Base-by-base conservation (phyloP, 2,329 filamentous ascomycete genomes). In the Pyricularia grisea region DNA sequence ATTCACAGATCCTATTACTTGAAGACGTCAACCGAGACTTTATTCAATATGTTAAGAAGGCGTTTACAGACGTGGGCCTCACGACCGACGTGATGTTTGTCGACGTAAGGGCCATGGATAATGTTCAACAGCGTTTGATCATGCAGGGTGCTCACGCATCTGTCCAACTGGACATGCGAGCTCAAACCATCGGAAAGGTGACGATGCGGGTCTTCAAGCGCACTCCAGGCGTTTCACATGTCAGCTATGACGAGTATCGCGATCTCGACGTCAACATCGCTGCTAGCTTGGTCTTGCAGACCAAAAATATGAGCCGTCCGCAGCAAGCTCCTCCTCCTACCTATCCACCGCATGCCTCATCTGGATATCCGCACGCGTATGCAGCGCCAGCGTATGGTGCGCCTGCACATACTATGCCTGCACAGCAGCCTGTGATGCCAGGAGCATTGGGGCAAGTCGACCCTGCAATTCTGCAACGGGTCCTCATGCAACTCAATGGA, bases 71-170 rank as follows among this genome's bases (percentile, higher is more conserved):
- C 42, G 88, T 90, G 68, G 88, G 89, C 2, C 82, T 98, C 55
- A 90, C 87, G 70, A 89, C 90, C 17, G 91, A 96, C 74, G 89
- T 93, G 25, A 89, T 97, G 79, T 90, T 91, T 73, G 82, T 97
- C 65, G 90, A 89, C 69, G 89, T 92, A 33, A 88, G 91, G 23
- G 70, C 65, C 27, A 87, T 96, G 65, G 87, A 90, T 50, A 87
- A 90, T 5, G 89, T 97, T n/a, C 87, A 97, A 68, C 89, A 92
- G 73, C 86, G 92, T 68, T 93, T 97, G 76, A 92, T 96, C 55
- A 81, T 94, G 12, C 94, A 98, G 78, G 94, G 95, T 23, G 94
- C 97, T 1, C 86, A 92, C 67, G 94, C 91, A 10, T 91, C 97
- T 17, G 88, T 92, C 5, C 90, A 93, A 74, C 85, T 98, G 17